These are phyloP conservation scores for Ceratonia siliqua DNA, from an alignment of 306 rosid species.

Conservation along the genomic window DNA sequence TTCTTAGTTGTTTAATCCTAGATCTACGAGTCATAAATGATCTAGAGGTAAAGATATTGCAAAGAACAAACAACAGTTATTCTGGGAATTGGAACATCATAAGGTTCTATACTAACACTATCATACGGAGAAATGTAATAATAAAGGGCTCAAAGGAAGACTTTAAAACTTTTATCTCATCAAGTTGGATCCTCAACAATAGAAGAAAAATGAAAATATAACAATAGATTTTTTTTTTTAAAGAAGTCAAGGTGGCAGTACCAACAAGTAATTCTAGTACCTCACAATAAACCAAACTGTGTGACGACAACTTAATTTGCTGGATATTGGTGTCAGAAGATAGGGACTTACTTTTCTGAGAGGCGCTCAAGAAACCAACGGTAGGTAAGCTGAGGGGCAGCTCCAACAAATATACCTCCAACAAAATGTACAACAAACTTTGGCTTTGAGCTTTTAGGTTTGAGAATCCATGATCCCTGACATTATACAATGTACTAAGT, in stretches of 20 bases:
- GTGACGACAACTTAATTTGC: conserved; percentile 1
- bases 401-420: conserved; percentile 97
- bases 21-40: conserved; percentile 13
- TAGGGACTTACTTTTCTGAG: conserved; percentile 64
- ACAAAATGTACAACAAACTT: conserved; percentile 83
- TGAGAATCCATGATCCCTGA: conserved; percentile 97
- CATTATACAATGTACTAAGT: conserved; percentile 24
- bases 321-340: not conserved
- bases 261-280: not conserved
- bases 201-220: not conserved
- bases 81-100: conserved; percentile 1
- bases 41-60: conserved; percentile 10
- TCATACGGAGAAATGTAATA: not conserved
- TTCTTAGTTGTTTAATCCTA: conserved; percentile 14
- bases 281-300: not conserved
- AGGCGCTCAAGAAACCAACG: conserved; percentile 92
- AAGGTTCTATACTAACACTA: conserved; percentile 24
- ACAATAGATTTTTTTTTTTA: not conserved
- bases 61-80: not conserved
- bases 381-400: conserved; percentile 97
- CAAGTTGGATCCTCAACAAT: not conserved
- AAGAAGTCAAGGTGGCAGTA: not conserved
- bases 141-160: not conserved
- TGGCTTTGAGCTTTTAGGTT: conserved; percentile 69
- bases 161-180: not conserved